phyloP scores from a whole-genome alignment of 345 rosid genomes.

The Euphorbia pulcherrima region DNA sequence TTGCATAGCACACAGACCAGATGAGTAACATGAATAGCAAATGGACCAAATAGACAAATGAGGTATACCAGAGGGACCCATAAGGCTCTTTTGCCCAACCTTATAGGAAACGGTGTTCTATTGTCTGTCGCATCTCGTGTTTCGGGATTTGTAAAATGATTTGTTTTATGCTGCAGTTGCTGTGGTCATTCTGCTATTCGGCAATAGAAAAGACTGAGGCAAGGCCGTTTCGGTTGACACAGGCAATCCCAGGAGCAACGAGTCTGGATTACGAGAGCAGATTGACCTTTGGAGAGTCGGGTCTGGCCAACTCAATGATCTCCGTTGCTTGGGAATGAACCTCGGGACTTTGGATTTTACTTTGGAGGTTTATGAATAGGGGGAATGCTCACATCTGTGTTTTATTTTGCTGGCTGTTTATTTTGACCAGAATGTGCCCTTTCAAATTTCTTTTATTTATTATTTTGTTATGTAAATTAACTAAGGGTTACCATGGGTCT shows the following conservation, averaged over 20 bases:
- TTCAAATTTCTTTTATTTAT: constrained; percentile 5
- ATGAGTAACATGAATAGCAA: too few relatives aligned
- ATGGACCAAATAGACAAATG: too few relatives aligned
- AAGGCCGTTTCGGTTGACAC: constrained; percentile 69
- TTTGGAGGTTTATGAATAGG: too few relatives aligned
- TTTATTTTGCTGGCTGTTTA: constrained; percentile 3
- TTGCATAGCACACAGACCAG: too few relatives aligned
- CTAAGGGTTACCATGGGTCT: neutral
- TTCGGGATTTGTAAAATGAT: neutral
- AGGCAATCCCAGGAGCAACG: constrained; percentile 85
- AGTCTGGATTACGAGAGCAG: constrained; percentile 61
- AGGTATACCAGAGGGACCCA: too few relatives aligned
- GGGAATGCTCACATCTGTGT: neutral
- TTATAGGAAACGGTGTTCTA: neutral
- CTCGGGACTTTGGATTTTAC: neutral
- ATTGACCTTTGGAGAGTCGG: constrained; percentile 73
- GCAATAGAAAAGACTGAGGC: constrained; percentile 53
- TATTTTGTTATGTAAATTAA: neutral
- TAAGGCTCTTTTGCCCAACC: neutral
- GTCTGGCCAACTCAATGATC: constrained; percentile 86
- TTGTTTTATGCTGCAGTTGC: constrained; percentile 44
- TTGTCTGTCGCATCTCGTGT: neutral
- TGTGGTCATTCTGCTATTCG: constrained; percentile 86
- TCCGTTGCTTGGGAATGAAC: constrained; percentile 66
- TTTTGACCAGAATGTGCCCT: neutral